Evolutionary conservation across 495 filamentous ascomycete genomes (phyloP).

Genomic region (Neurospora sp.): DNA sequence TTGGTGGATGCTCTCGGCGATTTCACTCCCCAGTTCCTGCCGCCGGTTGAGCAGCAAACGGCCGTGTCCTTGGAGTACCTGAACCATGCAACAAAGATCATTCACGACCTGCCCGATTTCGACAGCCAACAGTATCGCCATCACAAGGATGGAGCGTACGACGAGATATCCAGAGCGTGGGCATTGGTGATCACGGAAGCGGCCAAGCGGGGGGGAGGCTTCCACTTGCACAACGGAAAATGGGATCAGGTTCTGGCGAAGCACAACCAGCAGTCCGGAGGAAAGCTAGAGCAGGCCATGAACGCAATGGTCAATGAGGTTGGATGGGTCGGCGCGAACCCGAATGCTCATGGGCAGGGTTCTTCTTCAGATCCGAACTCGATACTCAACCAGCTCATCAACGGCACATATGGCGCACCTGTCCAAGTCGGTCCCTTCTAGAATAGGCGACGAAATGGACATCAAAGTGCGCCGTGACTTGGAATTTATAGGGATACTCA

Average conservation of each 20-base stretch:
- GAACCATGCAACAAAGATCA: slow-evolving; percentile 78
- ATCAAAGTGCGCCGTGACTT: neutral
- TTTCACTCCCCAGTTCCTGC: slow-evolving; percentile 90
- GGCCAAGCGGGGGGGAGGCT: slow-evolving; percentile 81
- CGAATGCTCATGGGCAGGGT: slow-evolving; percentile 26
- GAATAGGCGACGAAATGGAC: neutral
- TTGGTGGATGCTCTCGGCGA: slow-evolving; percentile 85
- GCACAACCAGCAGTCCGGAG: slow-evolving; percentile 80
- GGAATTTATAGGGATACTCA: neutral
- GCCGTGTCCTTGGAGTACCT: slow-evolving; percentile 73
- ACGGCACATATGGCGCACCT: slow-evolving; percentile 66
- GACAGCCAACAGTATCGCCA: slow-evolving; percentile 74
- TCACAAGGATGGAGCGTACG: slow-evolving; percentile 88
- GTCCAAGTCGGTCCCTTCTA: slow-evolving; percentile 69
- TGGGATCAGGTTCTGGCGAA: slow-evolving; percentile 86
- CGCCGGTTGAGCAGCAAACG: slow-evolving; percentile 76
- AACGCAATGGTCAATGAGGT: slow-evolving; percentile 62
- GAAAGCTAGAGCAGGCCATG: slow-evolving; percentile 72
- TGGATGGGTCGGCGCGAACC: slow-evolving; percentile 61
- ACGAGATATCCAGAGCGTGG: slow-evolving; percentile 92
- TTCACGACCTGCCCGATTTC: slow-evolving; percentile 84
- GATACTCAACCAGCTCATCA: slow-evolving; percentile 69
- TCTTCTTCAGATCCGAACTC: slow-evolving; percentile 47
- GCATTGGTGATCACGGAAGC: slow-evolving; percentile 85
- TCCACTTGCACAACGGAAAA: slow-evolving; percentile 78